These are phyloP conservation scores for Besnoitia besnoiti DNA, from an alignment of 169 alveolate genomes.

Conservation along the genomic window DNA sequence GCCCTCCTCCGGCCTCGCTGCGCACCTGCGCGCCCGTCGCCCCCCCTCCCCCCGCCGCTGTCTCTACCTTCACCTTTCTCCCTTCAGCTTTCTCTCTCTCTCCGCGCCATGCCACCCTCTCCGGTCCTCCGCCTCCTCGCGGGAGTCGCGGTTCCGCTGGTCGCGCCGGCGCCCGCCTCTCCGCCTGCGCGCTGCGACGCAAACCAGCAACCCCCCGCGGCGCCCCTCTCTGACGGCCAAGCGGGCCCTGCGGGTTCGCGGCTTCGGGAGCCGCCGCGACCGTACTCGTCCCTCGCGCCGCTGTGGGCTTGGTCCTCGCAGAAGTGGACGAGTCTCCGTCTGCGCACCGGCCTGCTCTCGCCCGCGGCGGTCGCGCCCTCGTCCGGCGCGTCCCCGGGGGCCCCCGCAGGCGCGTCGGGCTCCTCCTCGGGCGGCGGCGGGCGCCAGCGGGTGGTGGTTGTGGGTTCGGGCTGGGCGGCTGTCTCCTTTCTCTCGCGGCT, in stretches of 20 bases:
- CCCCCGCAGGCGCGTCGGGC: neutral
- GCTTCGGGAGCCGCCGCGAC: neutral
- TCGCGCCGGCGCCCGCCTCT: neutral
- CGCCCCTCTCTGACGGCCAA: neutral
- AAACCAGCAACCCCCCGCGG: neutral
- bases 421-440: neutral
- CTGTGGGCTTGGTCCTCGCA: neutral
- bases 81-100: neutral
- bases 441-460: conserved; percentile 53
- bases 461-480: conserved; percentile 69
- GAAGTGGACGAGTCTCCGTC: neutral
- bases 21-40: no score
- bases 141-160: neutral
- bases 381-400: neutral
- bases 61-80: neutral
- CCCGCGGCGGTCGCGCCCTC: neutral
- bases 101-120: neutral
- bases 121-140: neutral
- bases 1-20: no score
- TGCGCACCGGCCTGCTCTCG: neutral
- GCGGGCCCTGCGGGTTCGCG: neutral
- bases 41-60: neutral
- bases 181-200: conserved; percentile 21
- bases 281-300: conserved; percentile 6
- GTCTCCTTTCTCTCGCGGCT: conserved; percentile 42